Base-by-base conservation (phyloP, 805 yeast genomes). In the Saccharomycopsis synnaedendra region DNA sequence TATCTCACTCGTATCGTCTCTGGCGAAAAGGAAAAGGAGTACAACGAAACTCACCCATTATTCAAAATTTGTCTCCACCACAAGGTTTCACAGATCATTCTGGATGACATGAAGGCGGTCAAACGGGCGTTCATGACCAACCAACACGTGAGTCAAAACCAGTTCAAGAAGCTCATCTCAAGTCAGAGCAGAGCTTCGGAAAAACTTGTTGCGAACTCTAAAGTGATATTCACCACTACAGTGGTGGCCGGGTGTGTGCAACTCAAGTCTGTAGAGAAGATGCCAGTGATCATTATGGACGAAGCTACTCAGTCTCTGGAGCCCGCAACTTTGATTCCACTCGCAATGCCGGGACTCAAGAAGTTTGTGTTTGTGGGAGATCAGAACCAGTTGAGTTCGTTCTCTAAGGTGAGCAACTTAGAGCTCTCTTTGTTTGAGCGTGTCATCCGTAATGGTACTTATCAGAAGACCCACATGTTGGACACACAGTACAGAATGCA, bases 231-330 rank as follows among this genome's bases (percentile, higher is more conserved):
- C 59, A 77, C 88, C 1, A 82, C 89, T 1, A 78, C 84, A 2
- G 85, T 80, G 38, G 80, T 79, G 37, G 81, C 85, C 5, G 87
- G 86, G 45, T 84, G 84, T 2, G 71, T 76, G 40, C 77, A 74
- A 55, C 63, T 82, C 54, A 80, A 78, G 55, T 67, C 72, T 9
- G 64, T 80, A 6, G 66, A 69, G 37, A 72, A 69, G 54, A 60
- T 74, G 53, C 86, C 86, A 1, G 79, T 79, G 3, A 83, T 82
- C 4, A 80, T 82, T 33, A 78, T 82, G 83, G 89, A 82, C 65
- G 89, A 82, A 63, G 75, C 85, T 3, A 82, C 88, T 0, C 88
- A 82, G 56, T 79, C 88, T 0, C 77, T 86, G 0, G 90, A 82
- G 54, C 83, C 87, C 5, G 68, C 78, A 1, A 77, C 86, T 0